Conservation (phyloP, 2,329 filamentous ascomycete genomes). For the Diaporthe vaccinii region DNA sequence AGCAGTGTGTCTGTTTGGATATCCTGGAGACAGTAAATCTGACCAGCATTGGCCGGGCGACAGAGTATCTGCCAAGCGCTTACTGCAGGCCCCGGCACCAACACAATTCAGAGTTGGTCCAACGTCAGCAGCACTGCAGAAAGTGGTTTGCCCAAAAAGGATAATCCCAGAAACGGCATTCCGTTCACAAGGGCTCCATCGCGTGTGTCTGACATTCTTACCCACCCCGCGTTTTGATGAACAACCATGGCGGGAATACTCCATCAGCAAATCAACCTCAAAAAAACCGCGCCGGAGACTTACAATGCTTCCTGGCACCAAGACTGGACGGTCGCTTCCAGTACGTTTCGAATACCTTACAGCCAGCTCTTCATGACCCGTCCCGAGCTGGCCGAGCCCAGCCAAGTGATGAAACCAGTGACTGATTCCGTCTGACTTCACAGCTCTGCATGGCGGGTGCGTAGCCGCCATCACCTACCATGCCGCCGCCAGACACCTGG, state of each 20-base stretch:
- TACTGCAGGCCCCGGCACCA: not conserved
- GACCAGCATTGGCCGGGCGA: too few species aligned
- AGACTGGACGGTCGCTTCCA: conserved; percentile 44
- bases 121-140: not conserved
- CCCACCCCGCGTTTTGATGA: not conserved
- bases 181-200: not conserved
- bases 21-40: too few species aligned
- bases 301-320: conserved; percentile 43
- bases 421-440: not conserved
- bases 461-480: conserved; percentile 46
- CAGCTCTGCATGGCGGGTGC: conserved; percentile 45
- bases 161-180: not conserved
- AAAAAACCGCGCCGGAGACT: conserved; percentile 33
- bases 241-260: conserved; percentile 38
- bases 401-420: too few species aligned
- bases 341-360: conserved; percentile 27
- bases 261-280: conserved; percentile 44
- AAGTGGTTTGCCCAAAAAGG: not conserved
- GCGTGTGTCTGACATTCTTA: not conserved
- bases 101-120: not conserved
- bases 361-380: not conserved
- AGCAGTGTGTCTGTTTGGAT: too few species aligned
- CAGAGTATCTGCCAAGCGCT: not conserved
- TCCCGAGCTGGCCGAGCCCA: not conserved
- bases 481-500: conserved; percentile 44